Evolutionary conservation across 352 stramenopile species (phyloP).

Genomic region (Phytophthora sansomeana): DNA sequence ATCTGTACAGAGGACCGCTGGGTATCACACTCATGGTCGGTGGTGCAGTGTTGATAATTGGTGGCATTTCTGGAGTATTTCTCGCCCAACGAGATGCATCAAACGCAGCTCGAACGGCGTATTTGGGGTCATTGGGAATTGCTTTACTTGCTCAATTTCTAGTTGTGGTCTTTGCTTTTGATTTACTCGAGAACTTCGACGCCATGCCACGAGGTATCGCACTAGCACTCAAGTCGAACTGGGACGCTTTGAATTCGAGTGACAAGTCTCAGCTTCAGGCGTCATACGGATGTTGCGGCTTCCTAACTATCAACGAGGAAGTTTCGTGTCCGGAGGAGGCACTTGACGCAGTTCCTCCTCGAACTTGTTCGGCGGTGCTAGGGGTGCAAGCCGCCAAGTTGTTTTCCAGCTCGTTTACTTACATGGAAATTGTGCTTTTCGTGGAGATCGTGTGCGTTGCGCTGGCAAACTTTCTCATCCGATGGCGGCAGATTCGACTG

Average conservation of each 20-base stretch:
- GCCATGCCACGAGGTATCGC: conserved; percentile 40
- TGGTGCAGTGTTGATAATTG: conserved; percentile 35
- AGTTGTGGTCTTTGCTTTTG: conserved; percentile 42
- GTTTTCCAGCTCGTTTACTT: conserved; percentile 48
- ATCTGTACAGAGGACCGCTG: conserved; percentile 52
- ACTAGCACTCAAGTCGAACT: conserved; percentile 34
- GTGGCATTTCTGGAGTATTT: conserved; percentile 36
- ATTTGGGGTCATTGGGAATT: conserved; percentile 38
- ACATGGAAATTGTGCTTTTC: conserved; percentile 44
- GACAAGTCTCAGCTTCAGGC: conserved; percentile 43
- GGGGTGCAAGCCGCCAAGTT: conserved; percentile 34
- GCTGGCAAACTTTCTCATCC: conserved; percentile 58
- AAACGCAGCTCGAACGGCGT: conserved; percentile 39
- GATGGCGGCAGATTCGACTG: conserved; percentile 54
- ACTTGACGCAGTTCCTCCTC: conserved; percentile 43
- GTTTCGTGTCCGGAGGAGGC: conserved; percentile 58
- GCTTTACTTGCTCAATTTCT: conserved; percentile 46
- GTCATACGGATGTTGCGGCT: conserved; percentile 65
- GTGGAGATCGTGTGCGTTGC: conserved; percentile 46
- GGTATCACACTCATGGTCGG: conserved; percentile 39
- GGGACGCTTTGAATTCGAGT: conserved; percentile 30
- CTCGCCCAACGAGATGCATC: conserved; percentile 37
- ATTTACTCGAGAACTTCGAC: conserved; percentile 52
- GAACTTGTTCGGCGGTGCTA: conserved; percentile 47
- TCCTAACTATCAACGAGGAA: conserved; percentile 44